Base-by-base conservation (phyloP, 148 eudicot genomes). In the Chenopodium quinoa region DNA sequence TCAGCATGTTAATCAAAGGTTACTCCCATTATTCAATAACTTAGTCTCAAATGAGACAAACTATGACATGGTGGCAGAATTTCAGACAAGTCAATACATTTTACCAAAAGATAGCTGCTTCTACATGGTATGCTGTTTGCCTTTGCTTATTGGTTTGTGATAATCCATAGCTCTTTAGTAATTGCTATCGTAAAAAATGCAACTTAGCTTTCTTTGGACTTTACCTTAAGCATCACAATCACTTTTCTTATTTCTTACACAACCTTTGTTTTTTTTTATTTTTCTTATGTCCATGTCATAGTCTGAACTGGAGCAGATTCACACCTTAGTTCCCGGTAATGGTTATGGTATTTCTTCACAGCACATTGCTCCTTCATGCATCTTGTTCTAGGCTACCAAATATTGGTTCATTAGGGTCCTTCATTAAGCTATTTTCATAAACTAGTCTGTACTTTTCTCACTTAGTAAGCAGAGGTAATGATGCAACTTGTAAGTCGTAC, bases 281-380 rank as follows among this genome's bases (percentile, higher is more conserved):
- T 67, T 60, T 83, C 79, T 78, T 77, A 71, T 83, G 74, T 68
- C 85, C 82, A 81, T 77, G 83, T 84, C 83, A 88, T 91, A 95
- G 99, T 92, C 99, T 80, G 95, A 93, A 83, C 85, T 96, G 87
- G 83, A 81, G 88, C 86, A 90, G 90, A 92, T 93, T 63, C 95
- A 87, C 82, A 78, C 84, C 88, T 81, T 96, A 52, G 85, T 96
- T 87, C 98, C 91, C 75, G 99, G 99, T 95, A 91, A 91, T 83
- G 81, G 72, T 79, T 71, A 58, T 81, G 70, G 67, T 75, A 60
- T 66, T 74, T 19, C 48, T 71, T 47, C 70, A 65, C 77, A 62
- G 84, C 69, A 71, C 80, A 72, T 63, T 75, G 75, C 44, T 73
- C 84, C 78, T 44, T 76, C 23, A 80, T 71, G 81, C 78, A 44